Conservation (phyloP, 176 grass and related monocot species). For the Eleusine indica region DNA sequence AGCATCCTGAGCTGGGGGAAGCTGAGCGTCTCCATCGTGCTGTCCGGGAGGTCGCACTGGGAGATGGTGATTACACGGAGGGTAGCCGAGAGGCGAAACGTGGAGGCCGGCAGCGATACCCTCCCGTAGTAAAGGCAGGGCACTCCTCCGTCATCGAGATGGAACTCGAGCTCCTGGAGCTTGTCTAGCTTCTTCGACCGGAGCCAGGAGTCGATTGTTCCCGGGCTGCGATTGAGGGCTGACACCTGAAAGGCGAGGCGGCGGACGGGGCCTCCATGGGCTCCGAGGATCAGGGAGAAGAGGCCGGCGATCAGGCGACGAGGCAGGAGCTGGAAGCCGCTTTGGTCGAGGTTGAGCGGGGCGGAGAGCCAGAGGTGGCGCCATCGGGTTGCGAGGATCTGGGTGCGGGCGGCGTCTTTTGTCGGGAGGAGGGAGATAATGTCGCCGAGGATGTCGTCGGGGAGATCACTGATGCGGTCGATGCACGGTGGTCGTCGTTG, state of each 20-base stretch:
- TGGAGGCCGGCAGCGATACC: slow-evolving; percentile 12
- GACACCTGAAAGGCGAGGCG: not conserved
- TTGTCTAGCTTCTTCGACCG: not conserved
- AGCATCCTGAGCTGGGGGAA: slow-evolving; percentile 23
- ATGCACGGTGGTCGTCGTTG: not conserved
- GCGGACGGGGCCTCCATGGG: slow-evolving; percentile 5
- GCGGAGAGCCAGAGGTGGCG: too few relatives aligned
- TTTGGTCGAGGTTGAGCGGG: too few relatives aligned
- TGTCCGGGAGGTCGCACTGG: not conserved
- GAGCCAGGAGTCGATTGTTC: slow-evolving; percentile 2
- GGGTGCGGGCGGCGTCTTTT: too few relatives aligned
- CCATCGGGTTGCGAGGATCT: too few relatives aligned
- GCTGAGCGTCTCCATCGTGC: not conserved
- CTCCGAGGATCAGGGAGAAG: not conserved
- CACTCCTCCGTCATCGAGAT: too few relatives aligned
- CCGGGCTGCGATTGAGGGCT: not conserved
- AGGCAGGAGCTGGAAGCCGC: too few relatives aligned
- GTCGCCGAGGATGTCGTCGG: not conserved
- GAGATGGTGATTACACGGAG: slow-evolving; percentile 10
- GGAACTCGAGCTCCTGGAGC: slow-evolving; percentile 11
- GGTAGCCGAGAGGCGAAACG: slow-evolving; percentile 30
- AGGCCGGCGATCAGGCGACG: not conserved
- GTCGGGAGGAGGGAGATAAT: not conserved
- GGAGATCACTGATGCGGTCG: not conserved
- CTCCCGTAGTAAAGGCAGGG: too few relatives aligned